These are phyloP conservation scores for Trichosporon ovoides DNA, from an alignment of 1,284 basidiomycete genomes.

Conservation along the genomic window DNA sequence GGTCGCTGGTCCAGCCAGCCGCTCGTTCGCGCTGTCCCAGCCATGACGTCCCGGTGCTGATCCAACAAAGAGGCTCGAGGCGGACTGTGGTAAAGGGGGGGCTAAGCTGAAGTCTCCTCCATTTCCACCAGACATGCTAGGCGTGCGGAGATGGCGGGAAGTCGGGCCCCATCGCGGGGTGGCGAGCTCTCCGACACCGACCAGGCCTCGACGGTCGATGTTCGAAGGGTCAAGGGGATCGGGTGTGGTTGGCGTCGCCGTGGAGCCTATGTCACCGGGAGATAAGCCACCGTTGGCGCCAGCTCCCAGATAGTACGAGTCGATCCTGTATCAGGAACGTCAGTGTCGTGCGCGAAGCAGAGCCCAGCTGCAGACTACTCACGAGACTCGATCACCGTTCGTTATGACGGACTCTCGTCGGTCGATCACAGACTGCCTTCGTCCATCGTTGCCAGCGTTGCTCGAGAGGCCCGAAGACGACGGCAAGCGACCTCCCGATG, in stretches of 20 bases:
- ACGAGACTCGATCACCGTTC: constrained; percentile 27
- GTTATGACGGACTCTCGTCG: constrained; percentile 17
- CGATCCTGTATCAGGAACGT: constrained; percentile 21
- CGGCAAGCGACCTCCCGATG: background rate
- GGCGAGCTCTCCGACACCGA: constrained; percentile 92
- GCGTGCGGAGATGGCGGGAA: constrained; percentile 37
- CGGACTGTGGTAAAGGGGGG: background rate
- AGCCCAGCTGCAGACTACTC: constrained; percentile 8
- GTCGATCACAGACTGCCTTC: constrained; percentile 8
- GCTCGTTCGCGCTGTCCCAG: background rate
- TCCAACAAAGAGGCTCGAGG: background rate
- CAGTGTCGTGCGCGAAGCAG: background rate
- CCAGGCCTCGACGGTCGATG: constrained; percentile 80
- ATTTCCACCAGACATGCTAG: constrained; percentile 37
- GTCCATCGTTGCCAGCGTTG: background rate
- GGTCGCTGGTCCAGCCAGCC: background rate
- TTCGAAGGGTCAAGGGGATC: constrained; percentile 59
- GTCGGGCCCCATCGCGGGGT: constrained; percentile 83
- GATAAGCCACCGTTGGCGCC: constrained; percentile 8
- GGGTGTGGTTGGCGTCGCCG: constrained; percentile 33
- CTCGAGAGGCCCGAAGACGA: background rate
- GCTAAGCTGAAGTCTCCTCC: constrained; percentile 4
- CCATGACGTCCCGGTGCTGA: background rate
- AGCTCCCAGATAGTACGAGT: constrained; percentile 28
- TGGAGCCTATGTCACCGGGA: constrained; percentile 10